phyloP scores from a whole-genome alignment of 1,284 basidiomycete species.

The Ustilago shanxiensis region DNA sequence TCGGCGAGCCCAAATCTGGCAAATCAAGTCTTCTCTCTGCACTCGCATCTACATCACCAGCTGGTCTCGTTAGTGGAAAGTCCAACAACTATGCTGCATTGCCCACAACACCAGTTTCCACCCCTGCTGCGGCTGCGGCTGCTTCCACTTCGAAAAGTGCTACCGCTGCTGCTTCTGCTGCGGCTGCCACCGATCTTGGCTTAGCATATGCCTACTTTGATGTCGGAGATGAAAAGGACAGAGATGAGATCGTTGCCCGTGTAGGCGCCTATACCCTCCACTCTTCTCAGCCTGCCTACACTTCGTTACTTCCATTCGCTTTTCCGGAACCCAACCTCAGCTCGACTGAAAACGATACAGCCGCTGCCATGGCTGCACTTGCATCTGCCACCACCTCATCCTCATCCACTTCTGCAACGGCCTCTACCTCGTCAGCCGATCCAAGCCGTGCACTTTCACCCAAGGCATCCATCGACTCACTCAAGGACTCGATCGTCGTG shows the following conservation, averaged over 20 bases:
- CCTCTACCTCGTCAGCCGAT: slow-evolving; percentile 1
- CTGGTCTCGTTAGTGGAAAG: slow-evolving; percentile 39
- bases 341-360: slow-evolving; percentile 29
- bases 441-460: slow-evolving; percentile 7
- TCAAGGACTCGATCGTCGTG: slow-evolving; percentile 84
- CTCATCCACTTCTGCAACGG: not conserved
- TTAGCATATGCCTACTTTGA: slow-evolving; percentile 65
- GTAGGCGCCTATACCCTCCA: slow-evolving; percentile 90
- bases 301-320: slow-evolving; percentile 84
- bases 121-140: not conserved
- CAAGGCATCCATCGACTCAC: slow-evolving; percentile 68
- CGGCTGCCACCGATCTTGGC: slow-evolving; percentile 45
- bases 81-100: slow-evolving; percentile 2
- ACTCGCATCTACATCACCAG: slow-evolving; percentile 72
- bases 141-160: slow-evolving; percentile 8
- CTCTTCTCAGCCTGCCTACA: slow-evolving; percentile 80
- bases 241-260: slow-evolving; percentile 60
- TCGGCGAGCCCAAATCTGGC: slow-evolving; percentile 79
- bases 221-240: slow-evolving; percentile 60
- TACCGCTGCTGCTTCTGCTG: slow-evolving; percentile 1
- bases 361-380: slow-evolving; percentile 35
- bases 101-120: not conserved
- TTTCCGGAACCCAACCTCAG: slow-evolving; percentile 76
- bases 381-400: slow-evolving; percentile 21
- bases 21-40: slow-evolving; percentile 81